Evolutionary conservation across 768 basidiomycete genomes (phyloP).

Genomic region (Rhodotorula babjevae): DNA sequence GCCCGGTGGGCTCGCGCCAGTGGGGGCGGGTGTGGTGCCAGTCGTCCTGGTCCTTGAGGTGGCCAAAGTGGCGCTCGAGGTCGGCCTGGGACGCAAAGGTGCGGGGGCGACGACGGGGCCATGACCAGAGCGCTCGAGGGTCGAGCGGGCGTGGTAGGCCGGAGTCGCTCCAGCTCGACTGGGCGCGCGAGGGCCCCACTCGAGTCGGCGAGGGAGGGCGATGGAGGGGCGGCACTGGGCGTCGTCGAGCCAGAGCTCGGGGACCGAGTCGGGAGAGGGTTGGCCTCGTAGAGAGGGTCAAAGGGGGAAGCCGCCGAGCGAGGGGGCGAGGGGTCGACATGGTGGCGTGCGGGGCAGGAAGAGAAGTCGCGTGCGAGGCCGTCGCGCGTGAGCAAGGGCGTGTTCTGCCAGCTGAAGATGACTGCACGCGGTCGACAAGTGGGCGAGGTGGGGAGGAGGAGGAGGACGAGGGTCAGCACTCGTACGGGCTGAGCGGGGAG

Average conservation of each 20-base stretch:
- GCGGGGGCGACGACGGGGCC: background rate
- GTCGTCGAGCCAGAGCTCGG: slow-evolving; percentile 18
- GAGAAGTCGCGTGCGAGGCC: slow-evolving; percentile 7
- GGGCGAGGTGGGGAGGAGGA: background rate
- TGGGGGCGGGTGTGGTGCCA: background rate
- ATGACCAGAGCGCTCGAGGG: background rate
- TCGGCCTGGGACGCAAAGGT: background rate
- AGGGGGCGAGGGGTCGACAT: background rate
- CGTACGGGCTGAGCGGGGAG: no score
- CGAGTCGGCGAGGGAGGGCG: slow-evolving; percentile 2
- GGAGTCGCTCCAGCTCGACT: slow-evolving; percentile 4
- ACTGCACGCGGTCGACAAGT: background rate
- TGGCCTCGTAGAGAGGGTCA: slow-evolving; percentile 12
- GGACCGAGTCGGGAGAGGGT: background rate
- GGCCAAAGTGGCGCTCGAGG: slow-evolving; percentile 10
- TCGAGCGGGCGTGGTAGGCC: background rate
- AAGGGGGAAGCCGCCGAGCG: slow-evolving; percentile 26
- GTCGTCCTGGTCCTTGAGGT: slow-evolving; percentile 21
- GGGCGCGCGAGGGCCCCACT: slow-evolving; percentile 26
- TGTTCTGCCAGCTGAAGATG: slow-evolving; percentile 24
- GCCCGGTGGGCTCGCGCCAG: background rate
- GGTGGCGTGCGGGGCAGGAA: background rate
- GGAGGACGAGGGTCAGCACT: background rate
- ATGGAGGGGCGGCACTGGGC: background rate
- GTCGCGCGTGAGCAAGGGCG: slow-evolving; percentile 17